A percentile compares a stretch with the other conserved stretches of the same genome.
Evolutionary conservation across 345 rosid genomes (phyloP).

Genomic region (Syzygium aqueum): DNA sequence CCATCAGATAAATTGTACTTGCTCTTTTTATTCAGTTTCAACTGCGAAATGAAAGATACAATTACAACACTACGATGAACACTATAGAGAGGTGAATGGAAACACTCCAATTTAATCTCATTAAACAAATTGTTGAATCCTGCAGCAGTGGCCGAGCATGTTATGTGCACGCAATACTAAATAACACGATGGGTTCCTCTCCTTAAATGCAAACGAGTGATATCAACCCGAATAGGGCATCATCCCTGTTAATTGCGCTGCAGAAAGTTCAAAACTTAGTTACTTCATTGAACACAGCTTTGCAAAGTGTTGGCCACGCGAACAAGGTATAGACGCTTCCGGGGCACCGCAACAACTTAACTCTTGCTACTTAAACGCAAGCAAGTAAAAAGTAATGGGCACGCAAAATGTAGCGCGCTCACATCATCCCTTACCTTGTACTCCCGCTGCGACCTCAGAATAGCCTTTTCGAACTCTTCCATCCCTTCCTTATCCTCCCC

Average conservation of each 20-base stretch:
- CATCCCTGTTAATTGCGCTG: not conserved
- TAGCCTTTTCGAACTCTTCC: conserved; percentile 71
- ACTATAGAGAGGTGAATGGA: not conserved
- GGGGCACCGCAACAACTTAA: not conserved
- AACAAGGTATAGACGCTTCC: not conserved
- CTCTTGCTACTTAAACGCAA: not conserved
- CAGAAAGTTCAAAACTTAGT: not conserved
- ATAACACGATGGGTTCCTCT: not conserved
- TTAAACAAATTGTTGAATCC: not conserved
- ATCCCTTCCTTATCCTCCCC: conserved; percentile 69
- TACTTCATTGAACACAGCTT: not conserved
- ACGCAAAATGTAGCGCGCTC: not conserved
- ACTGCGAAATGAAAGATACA: conserved; percentile 13
- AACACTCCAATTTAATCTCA: not conserved
- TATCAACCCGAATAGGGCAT: not conserved
- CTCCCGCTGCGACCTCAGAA: conserved; percentile 77
- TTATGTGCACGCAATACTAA: not conserved
- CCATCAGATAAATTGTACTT: conserved; percentile 83
- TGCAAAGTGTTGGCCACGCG: not conserved
- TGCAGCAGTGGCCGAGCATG: not conserved
- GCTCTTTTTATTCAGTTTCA: conserved; percentile 57
- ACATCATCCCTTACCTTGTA: conserved; percentile 41
- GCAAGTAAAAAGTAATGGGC: not conserved
- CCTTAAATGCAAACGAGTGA: not conserved
- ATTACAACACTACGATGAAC: not conserved